phyloP scores from a whole-genome alignment of 495 filamentous ascomycete genomes.

The Penicillium simplicissimum region DNA sequence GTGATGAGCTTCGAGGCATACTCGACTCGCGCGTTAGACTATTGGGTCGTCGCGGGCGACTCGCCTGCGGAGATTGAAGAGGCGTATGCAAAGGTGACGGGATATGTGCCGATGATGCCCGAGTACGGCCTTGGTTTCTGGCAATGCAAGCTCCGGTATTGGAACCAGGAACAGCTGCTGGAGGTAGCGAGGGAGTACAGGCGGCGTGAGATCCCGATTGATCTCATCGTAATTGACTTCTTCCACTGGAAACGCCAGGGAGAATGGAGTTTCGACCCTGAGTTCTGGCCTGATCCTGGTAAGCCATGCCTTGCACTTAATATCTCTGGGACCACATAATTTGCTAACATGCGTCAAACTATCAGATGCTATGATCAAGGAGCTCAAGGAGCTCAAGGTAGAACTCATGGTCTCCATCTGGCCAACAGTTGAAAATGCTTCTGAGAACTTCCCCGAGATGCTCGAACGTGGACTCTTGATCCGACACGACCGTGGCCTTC shows the following conservation, averaged over 20 bases:
- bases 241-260: constrained; percentile 64
- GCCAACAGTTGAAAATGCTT: constrained; percentile 56
- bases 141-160: constrained; percentile 62
- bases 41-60: constrained; percentile 59
- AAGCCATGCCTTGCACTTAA: constrained; percentile 7
- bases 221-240: constrained; percentile 61
- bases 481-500: constrained; percentile 53
- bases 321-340: no score
- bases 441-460: constrained; percentile 57
- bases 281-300: constrained; percentile 59
- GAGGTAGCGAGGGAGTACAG: constrained; percentile 55
- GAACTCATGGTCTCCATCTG: constrained; percentile 63
- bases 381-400: constrained; percentile 51
- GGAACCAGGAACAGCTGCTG: constrained; percentile 58
- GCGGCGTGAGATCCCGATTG: constrained; percentile 49
- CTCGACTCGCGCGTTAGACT: constrained; percentile 54
- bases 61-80: constrained; percentile 53
- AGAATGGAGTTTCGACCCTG: constrained; percentile 58
- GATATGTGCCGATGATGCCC: constrained; percentile 60
- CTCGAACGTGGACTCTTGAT: constrained; percentile 53
- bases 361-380: constrained; percentile 53
- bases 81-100: constrained; percentile 51
- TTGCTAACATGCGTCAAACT: not conserved
- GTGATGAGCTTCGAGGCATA: constrained; percentile 59
- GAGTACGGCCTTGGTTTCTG: constrained; percentile 64